phyloP scores from a whole-genome alignment of 768 basidiomycete species.

The Panellus pusillus region DNA sequence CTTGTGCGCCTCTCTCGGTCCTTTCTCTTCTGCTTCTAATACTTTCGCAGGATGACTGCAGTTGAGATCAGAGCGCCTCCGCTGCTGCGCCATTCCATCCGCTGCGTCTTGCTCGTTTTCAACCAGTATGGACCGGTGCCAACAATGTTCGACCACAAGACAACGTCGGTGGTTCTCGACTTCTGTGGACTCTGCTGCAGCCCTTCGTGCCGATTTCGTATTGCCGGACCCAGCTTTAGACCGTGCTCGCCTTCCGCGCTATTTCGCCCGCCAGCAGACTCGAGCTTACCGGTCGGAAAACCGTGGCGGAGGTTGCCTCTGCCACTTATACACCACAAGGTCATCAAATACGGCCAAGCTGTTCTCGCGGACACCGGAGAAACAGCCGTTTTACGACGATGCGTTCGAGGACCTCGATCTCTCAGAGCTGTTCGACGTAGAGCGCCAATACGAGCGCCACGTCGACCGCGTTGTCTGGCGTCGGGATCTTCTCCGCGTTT shows the following conservation, averaged over 20 bases:
- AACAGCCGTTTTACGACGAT: conserved; percentile 17
- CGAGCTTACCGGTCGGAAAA: conserved; percentile 28
- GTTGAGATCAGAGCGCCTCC: conserved; percentile 86
- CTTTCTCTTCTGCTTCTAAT: conserved; percentile 2
- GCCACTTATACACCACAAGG: conserved; percentile 11
- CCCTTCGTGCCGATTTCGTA: neutral
- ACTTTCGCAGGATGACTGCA: conserved; percentile 65
- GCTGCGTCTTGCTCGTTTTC: conserved; percentile 22
- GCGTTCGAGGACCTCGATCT: conserved; percentile 20
- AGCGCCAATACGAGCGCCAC: neutral
- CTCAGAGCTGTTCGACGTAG: conserved; percentile 6
- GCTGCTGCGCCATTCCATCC: conserved; percentile 58
- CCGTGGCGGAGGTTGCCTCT: conserved; percentile 24
- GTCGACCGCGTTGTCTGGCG: conserved; percentile 20
- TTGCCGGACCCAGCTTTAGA: conserved; percentile 10
- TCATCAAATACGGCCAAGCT: conserved; percentile 8
- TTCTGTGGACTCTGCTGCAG: conserved; percentile 1
- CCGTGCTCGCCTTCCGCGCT: neutral
- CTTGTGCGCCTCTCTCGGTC: conserved; percentile 12
- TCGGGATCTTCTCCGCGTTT: conserved; percentile 26
- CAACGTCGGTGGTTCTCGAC: neutral
- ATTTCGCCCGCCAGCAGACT: conserved; percentile 2
- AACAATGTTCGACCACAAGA: conserved; percentile 14
- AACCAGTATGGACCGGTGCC: conserved; percentile 19
- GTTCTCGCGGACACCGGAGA: conserved; percentile 3